Evolutionary conservation across 345 rosid species (phyloP), one percentile per base, ranked within the genome.

Genomic region (Aquilaria yunnanensis): DNA sequence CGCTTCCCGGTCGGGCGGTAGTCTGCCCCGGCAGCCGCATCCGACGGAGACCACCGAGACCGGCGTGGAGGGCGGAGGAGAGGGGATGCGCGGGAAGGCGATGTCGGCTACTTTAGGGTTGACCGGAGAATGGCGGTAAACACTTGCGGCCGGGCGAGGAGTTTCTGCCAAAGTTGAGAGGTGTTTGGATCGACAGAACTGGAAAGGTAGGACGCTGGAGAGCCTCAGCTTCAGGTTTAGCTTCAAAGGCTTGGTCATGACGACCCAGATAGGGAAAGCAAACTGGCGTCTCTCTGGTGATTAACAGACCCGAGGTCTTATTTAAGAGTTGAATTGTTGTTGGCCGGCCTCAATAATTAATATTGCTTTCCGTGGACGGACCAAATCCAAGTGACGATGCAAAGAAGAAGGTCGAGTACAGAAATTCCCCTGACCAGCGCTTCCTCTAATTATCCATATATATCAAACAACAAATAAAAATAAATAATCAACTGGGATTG

Each of bases 131-230:
- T 62, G 54, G 50, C 61, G 14, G 65, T 66, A 56, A 16, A n/a
- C 60, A 37, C 7, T 37, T 3, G 7, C 43, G 12, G 69, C 62
- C 5, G 59, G 71, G 0, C 51, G 14, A 2, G 80, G 78, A 16
- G 59, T 49, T 53, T 70, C 56, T 1, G 60, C 70, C 11, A 47
- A 60, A 14, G 51, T 45, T 3, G 72, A 66, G 16, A 51, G 49
- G 31, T 50, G 49, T 48, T 58, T 72, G 13, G 75, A 48, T 56
- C 88, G 75, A 58, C 88, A 83, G 55, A 80, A 46, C 58, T 74
- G 83, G 37, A 83, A 70, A 61, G 75, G 63, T 2, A 78, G 49
- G 11, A 62, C 67, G 11, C 78, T 70, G 49, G 74, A 73, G 61
- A 76, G 66, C 62, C 72, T 78, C n/a, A 74, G 72, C 80, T 78